A percentile compares a stretch with the other conserved stretches of the same genome.
phyloP scores from a whole-genome alignment of 169 alveolate genomes.

The Cryptosporidium ryanae region DNA sequence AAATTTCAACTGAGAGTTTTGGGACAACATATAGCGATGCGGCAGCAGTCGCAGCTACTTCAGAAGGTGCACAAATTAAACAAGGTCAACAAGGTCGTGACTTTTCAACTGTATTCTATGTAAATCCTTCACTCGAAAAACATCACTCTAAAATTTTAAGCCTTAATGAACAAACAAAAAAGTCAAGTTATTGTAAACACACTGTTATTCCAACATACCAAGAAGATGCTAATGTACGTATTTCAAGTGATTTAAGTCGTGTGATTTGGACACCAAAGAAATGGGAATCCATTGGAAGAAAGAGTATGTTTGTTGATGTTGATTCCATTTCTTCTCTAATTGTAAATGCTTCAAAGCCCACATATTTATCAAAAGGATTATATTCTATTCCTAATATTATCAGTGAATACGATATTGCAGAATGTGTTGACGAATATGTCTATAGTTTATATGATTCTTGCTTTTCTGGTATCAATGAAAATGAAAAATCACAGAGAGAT shows the following conservation, averaged over 20 bases:
- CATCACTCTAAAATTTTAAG: slow-evolving; percentile 39
- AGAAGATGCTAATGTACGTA: slow-evolving; percentile 64
- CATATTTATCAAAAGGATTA: slow-evolving; percentile 50
- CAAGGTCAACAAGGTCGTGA: slow-evolving; percentile 76
- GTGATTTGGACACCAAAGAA: slow-evolving; percentile 69
- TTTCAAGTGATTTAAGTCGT: slow-evolving; percentile 63
- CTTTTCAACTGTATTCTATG: slow-evolving; percentile 61
- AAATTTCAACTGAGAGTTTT: slow-evolving; percentile 62
- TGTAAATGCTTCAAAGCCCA: slow-evolving; percentile 67
- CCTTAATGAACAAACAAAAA: slow-evolving; percentile 28
- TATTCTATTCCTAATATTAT: slow-evolving; percentile 44
- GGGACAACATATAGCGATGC: slow-evolving; percentile 71
- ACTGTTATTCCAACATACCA: slow-evolving; percentile 69
- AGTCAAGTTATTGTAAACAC: slow-evolving; percentile 54
- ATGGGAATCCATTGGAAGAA: slow-evolving; percentile 56
- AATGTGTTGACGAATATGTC: slow-evolving; percentile 72
- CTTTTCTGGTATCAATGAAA: slow-evolving; percentile 27
- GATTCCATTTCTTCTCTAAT: slow-evolving; percentile 68
- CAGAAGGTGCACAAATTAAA: slow-evolving; percentile 70
- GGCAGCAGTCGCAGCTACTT: slow-evolving; percentile 69
- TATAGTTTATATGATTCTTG: slow-evolving; percentile 47
- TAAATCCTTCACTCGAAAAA: slow-evolving; percentile 36
- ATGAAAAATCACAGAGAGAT: slow-evolving; percentile 33
- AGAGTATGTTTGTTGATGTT: slow-evolving; percentile 64
- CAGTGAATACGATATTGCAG: slow-evolving; percentile 70